These are phyloP conservation scores for Paramecium tetraurelia DNA, from an alignment of 73 alveolate species.

Conservation along the genomic window DNA sequence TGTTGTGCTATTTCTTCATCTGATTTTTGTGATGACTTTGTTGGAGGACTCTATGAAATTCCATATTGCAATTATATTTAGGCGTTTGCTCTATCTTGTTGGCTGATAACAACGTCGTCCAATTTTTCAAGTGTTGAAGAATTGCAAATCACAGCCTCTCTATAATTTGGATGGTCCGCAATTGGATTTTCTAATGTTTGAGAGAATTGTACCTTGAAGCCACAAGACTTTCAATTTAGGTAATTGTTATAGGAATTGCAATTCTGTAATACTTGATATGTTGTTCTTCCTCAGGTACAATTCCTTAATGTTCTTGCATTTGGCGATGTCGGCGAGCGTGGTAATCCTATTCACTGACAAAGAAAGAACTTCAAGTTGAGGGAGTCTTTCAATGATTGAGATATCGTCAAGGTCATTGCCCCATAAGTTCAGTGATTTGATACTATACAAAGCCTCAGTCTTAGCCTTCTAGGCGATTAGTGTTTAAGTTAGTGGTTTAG, in stretches of 20 bases:
- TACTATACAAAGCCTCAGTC: constrained; percentile 57
- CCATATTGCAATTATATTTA: neutral
- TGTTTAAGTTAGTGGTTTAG: constrained; percentile 53
- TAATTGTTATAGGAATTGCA: constrained; percentile 69
- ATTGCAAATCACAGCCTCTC: constrained; percentile 75
- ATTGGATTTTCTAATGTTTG: constrained; percentile 80
- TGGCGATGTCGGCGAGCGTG: constrained; percentile 72
- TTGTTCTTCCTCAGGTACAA: constrained; percentile 89
- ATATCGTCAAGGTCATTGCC: constrained; percentile 90
- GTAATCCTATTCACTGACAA: constrained; percentile 85
- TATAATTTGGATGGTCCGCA: constrained; percentile 77
- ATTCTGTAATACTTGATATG: constrained; percentile 78
- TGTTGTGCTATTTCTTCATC: neutral
- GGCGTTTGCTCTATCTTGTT: constrained; percentile 71
- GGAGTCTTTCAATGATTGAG: constrained; percentile 80
- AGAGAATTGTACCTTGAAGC: constrained; percentile 69
- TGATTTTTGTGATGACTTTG: neutral
- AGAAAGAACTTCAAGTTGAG: constrained; percentile 83
- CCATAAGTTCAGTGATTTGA: constrained; percentile 85
- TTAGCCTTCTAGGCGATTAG: constrained; percentile 43
- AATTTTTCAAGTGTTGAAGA: constrained; percentile 82
- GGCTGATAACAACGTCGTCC: constrained; percentile 78
- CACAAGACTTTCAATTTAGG: constrained; percentile 85
- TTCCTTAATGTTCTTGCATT: constrained; percentile 81
- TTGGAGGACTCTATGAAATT: neutral